Conservation (phyloP, 2,329 filamentous ascomycete genomes). For the Trematosphaeria pertusa region DNA sequence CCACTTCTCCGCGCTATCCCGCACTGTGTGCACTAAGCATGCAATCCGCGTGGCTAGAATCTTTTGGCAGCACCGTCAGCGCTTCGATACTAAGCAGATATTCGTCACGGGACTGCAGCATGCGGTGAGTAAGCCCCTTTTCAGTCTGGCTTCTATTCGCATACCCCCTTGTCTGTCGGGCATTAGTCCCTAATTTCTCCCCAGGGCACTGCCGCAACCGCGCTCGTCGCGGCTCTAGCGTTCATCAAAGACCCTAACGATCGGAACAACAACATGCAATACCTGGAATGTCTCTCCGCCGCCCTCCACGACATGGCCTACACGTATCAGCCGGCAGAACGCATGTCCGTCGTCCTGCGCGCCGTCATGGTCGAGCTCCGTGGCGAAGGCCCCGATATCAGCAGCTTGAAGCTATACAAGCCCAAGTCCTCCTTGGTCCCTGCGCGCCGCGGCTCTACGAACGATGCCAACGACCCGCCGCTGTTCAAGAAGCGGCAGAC, state of each 20-base stretch:
- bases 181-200: background rate
- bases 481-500: slow-evolving; percentile 42
- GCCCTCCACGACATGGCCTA: slow-evolving; percentile 61
- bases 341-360: slow-evolving; percentile 61
- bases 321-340: slow-evolving; percentile 61
- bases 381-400: slow-evolving; percentile 21
- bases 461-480: slow-evolving; percentile 24
- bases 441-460: slow-evolving; percentile 37
- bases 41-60: slow-evolving; percentile 61
- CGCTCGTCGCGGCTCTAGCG: slow-evolving; percentile 58
- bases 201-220: slow-evolving; percentile 61
- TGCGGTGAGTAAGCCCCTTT: slow-evolving; percentile 40
- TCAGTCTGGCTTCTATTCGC: background rate
- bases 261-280: slow-evolving; percentile 53
- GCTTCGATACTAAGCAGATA: slow-evolving; percentile 60
- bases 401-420: slow-evolving; percentile 33
- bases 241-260: slow-evolving; percentile 49
- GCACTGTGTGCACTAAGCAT: slow-evolving; percentile 63
- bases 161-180: background rate
- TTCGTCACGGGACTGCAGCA: slow-evolving; percentile 61
- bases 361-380: slow-evolving; percentile 60
- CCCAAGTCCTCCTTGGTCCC: slow-evolving; percentile 35
- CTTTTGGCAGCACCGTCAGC: slow-evolving; percentile 63
- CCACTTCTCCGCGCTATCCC: slow-evolving; percentile 56
- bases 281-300: slow-evolving; percentile 61